Evolutionary conservation across 2,329 filamentous ascomycete genomes (phyloP).

Genomic region (Neopestalotiopsis clavispora): DNA sequence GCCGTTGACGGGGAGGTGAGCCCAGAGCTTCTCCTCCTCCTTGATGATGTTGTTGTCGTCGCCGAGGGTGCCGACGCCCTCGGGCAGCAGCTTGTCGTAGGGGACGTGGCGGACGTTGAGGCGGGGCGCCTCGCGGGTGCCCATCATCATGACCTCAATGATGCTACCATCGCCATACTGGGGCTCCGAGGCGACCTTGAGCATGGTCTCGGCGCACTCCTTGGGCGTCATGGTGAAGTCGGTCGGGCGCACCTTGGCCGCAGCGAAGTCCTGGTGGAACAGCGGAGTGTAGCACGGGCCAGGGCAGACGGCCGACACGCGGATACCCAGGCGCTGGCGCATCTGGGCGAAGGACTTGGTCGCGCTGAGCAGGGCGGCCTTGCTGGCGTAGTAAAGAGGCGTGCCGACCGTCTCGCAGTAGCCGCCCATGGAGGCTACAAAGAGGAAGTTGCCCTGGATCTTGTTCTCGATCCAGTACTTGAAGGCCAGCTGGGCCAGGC

Average conservation of each 20-base stretch:
- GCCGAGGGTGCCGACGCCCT: slow-evolving; percentile 21
- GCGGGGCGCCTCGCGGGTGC: slow-evolving; percentile 1
- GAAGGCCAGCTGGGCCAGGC: slow-evolving; percentile 32
- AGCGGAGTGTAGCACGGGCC: slow-evolving; percentile 39
- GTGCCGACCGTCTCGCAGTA: slow-evolving; percentile 34
- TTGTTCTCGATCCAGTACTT: slow-evolving; percentile 35
- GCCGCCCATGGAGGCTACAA: slow-evolving; percentile 31
- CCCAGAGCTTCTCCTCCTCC: slow-evolving; percentile 24
- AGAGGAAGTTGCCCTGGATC: slow-evolving; percentile 31
- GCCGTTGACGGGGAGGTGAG: slow-evolving; percentile 22
- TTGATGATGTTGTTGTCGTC: slow-evolving; percentile 24
- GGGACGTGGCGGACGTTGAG: slow-evolving; percentile 17
- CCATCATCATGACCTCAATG: slow-evolving; percentile 19
- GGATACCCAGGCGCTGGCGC: slow-evolving; percentile 37
- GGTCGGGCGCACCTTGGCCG: slow-evolving; percentile 30
- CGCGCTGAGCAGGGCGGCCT: slow-evolving; percentile 30
- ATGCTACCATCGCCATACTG: slow-evolving; percentile 19
- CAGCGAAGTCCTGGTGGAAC: slow-evolving; percentile 36
- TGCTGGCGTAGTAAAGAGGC: slow-evolving; percentile 36
- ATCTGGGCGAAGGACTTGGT: slow-evolving; percentile 32
- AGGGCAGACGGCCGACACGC: slow-evolving; percentile 38
- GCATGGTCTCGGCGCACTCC: slow-evolving; percentile 39
- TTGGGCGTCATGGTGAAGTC: slow-evolving; percentile 34
- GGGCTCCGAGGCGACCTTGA: slow-evolving; percentile 24
- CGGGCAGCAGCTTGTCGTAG: slow-evolving; percentile 12